phyloP scores from a whole-genome alignment of 352 stramenopile species.

The Halophytophthora polymorphica region DNA sequence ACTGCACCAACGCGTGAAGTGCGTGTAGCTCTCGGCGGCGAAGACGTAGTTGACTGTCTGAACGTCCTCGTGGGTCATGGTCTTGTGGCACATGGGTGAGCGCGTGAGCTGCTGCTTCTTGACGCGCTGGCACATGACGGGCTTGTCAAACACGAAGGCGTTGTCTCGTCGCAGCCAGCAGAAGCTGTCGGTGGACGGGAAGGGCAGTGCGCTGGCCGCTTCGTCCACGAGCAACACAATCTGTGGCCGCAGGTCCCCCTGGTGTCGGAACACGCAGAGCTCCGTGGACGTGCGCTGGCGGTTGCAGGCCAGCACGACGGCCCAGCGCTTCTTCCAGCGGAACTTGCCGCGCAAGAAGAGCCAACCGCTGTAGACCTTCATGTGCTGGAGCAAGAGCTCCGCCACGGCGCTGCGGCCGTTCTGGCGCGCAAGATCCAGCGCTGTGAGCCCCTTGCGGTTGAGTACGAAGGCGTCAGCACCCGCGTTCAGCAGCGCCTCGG shows the following conservation, averaged over 20 bases:
- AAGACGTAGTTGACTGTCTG: slow-evolving; percentile 37
- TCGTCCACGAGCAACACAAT: slow-evolving; percentile 40
- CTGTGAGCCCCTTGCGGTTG: slow-evolving; percentile 53
- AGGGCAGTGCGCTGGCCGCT: slow-evolving; percentile 20
- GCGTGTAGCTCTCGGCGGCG: slow-evolving; percentile 36
- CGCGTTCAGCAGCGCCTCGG: slow-evolving; percentile 50
- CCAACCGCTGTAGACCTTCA: slow-evolving; percentile 59
- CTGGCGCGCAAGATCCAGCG: slow-evolving; percentile 63
- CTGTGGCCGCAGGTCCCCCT: slow-evolving; percentile 20
- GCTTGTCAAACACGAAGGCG: slow-evolving; percentile 44
- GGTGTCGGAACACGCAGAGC: slow-evolving; percentile 48
- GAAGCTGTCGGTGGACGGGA: slow-evolving; percentile 26
- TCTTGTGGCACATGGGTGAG: slow-evolving; percentile 36
- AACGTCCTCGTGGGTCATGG: slow-evolving; percentile 36
- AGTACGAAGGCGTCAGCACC: slow-evolving; percentile 48
- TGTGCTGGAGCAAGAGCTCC: slow-evolving; percentile 42
- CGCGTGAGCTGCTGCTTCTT: slow-evolving; percentile 35
- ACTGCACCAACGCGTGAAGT: slow-evolving; percentile 33
- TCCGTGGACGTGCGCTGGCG: slow-evolving; percentile 42
- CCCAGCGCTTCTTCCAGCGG: slow-evolving; percentile 66
- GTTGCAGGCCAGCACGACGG: slow-evolving; percentile 57
- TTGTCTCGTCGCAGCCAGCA: slow-evolving; percentile 37
- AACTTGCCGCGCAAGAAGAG: slow-evolving; percentile 41
- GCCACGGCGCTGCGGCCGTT: slow-evolving; percentile 37
- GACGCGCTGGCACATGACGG: slow-evolving; percentile 34